phyloP scores from a whole-genome alignment of 768 basidiomycete species.

The Leccinum sublutescens region DNA sequence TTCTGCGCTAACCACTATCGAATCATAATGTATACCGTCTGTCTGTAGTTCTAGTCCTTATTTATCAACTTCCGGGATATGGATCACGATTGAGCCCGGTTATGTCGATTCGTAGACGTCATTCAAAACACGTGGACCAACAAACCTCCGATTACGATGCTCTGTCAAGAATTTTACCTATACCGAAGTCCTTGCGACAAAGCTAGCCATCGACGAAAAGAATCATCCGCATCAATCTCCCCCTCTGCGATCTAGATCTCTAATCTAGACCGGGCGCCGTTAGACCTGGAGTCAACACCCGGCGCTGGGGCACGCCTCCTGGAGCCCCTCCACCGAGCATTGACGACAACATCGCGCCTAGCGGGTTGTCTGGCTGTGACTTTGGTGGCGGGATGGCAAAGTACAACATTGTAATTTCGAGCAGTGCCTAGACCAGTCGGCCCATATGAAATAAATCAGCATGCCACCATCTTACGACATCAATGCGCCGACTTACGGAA shows the following conservation, averaged over 20 bases:
- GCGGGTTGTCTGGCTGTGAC: slow-evolving; percentile 67
- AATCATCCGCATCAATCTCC: background rate
- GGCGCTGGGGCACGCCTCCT: slow-evolving; percentile 26
- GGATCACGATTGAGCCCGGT: background rate
- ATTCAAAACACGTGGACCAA: background rate
- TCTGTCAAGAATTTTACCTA: slow-evolving; percentile 2
- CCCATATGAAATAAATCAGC: background rate
- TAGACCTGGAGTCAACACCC: slow-evolving; percentile 31
- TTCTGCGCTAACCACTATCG: slow-evolving; percentile 19
- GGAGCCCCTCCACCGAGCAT: slow-evolving; percentile 74
- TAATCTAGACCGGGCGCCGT: slow-evolving; percentile 30
- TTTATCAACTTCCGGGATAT: background rate
- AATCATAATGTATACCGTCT: slow-evolving; percentile 12
- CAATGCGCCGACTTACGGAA: slow-evolving; percentile 45
- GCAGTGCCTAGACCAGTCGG: slow-evolving; percentile 48
- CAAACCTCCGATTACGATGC: slow-evolving; percentile 11
- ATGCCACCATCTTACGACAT: background rate
- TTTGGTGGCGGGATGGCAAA: slow-evolving; percentile 86
- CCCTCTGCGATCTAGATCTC: background rate
- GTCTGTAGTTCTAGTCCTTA: slow-evolving; percentile 14
- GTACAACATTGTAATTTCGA: slow-evolving; percentile 70
- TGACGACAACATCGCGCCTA: slow-evolving; percentile 87
- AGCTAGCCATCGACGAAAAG: slow-evolving; percentile 11
- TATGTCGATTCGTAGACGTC: background rate
- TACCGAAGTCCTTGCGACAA: slow-evolving; percentile 10